Percentiles rank a stretch among this genome's conserved stretches.
phyloP scores from a whole-genome alignment of 768 basidiomycete species.

The Coprinopsis marcescibilis region DNA sequence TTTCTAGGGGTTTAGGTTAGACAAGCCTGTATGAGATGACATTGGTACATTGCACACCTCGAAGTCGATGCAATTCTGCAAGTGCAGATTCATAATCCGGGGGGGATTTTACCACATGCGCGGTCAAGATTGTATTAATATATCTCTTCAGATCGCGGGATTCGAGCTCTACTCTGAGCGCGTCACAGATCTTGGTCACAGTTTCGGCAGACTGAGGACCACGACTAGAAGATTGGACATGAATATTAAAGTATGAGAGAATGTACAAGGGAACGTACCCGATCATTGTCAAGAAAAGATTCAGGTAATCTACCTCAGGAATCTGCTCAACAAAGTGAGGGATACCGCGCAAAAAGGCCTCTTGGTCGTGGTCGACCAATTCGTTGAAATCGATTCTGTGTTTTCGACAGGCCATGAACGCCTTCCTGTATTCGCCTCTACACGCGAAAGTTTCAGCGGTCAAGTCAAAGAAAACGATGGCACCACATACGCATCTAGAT shows the following conservation, averaged over 20 bases:
- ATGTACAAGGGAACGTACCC: conserved; percentile 46
- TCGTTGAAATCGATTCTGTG: conserved; percentile 90
- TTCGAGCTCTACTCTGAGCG: conserved; percentile 68
- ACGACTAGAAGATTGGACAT: conserved; percentile 37
- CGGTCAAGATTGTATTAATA: conserved; percentile 86
- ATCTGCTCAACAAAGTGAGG: conserved; percentile 77
- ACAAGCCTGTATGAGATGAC: background rate
- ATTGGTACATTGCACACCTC: conserved; percentile 43
- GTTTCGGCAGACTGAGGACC: conserved; percentile 52
- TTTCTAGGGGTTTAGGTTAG: conserved; percentile 25
- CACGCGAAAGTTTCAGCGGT: background rate
- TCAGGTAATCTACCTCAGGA: conserved; percentile 85
- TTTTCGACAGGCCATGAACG: conserved; percentile 86
- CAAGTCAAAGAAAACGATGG: background rate
- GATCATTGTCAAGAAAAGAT: conserved; percentile 81
- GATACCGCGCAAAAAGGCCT: conserved; percentile 57
- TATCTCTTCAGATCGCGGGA: conserved; percentile 68
- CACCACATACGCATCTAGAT: conserved; percentile 62
- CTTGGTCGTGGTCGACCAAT: conserved; percentile 77
- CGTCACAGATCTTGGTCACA: conserved; percentile 70
- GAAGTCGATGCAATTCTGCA: conserved; percentile 63
- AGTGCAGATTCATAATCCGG: conserved; percentile 88
- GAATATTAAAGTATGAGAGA: background rate
- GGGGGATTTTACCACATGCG: conserved; percentile 87
- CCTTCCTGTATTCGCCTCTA: conserved; percentile 77